Base-by-base conservation (phyloP, 1,139 yeast species). In the Diutina siamensis region DNA sequence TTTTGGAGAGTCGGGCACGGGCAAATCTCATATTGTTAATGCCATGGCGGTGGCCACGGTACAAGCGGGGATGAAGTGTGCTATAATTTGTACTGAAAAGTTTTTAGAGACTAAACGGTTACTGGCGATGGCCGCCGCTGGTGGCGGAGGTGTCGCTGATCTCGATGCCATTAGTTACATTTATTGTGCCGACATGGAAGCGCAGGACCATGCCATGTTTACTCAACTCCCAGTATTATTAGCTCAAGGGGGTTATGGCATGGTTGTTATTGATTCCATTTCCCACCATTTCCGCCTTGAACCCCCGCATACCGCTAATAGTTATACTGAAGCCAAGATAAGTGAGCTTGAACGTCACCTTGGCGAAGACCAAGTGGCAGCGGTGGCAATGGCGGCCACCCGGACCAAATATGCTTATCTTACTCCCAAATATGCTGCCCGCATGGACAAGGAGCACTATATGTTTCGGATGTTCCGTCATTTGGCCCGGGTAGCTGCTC, bases 161-260 rank as follows among this genome's bases (percentile, higher is more conserved):
- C 31, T 38, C n/a, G 32, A 22, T 4, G n/a, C 12, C 10, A 38
- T 42, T 8, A n/a, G 13, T 2, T 42, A 32, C 20, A 32, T 33
- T 7, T 42, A 42, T 15, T 42, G 36, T 28, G 13, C 44, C n/a
- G 27, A 42, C 15, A 9, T 42, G 13, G 44, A 42, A 17, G 22
- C 28, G 1, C 36, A 20, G 5, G 44, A 42, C 8, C 44, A 42
- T 21, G 12, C 32, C 4, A 8, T 42, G 2, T 18, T 17, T 4
- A 42, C 44, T 2, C 44, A 42, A 13, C 12, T 42, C 18, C 44
- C 44, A 7, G 25, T 28, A 5, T 17, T 42, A 2, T 32, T 42
- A 13, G n/a, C 4, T 3, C 8, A 21, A 4, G 31, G 22, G 2
- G 35, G 21, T 18, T 33, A 15, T n/a, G 3, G 9, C 5, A 21